Base-by-base conservation (phyloP, 345 rosid species). In the Firmiana major region DNA sequence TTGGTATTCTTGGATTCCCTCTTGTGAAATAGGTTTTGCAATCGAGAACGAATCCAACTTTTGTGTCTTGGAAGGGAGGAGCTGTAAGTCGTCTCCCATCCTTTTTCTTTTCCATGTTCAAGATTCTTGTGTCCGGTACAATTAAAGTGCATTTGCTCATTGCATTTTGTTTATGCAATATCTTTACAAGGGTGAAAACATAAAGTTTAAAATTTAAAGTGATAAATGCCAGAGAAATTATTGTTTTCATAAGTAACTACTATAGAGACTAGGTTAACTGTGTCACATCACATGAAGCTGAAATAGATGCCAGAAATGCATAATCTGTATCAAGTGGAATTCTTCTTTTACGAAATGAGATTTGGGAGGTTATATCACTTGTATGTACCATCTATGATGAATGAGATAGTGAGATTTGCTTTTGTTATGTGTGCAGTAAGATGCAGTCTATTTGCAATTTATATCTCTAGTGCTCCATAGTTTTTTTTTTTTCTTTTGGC, bases 21-120 rank as follows among this genome's bases (percentile, higher is more conserved):
- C 72, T 22, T 73, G 40, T 72, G 31, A 73, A 75, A 79, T 79
- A 91, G 90, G 98, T 96, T 78, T 83, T 93, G 76, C 98, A 80
- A 75, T 87, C 98, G 66, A 92, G 94, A 86, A 85, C 88, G 34
- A 89, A 89, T 78, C 90, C 94, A 24, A 81, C 85, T 70, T 87
- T 84, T 71, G 91, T 87, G 54, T 43, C 92, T 3, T 96, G 99
- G 97, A 92, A 88, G 89, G 98, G 99, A 2, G 97, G 99, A 81
- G 91, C 89, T 77, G 99, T 93, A 87, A 83, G 89, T 85, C 70
- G 74, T 26, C 31, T 13, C 12, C 51, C 48, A 45, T 75, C n/a
- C 48, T 28, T 62, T 21, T 68, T 75, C 67, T 63, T 49, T 55
- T 22, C 46, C 5, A 40, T 66, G 43, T 12, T 63, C 4, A 43